Conservation (phyloP, 2,329 filamentous ascomycete genomes). For the Botrytis porri region DNA sequence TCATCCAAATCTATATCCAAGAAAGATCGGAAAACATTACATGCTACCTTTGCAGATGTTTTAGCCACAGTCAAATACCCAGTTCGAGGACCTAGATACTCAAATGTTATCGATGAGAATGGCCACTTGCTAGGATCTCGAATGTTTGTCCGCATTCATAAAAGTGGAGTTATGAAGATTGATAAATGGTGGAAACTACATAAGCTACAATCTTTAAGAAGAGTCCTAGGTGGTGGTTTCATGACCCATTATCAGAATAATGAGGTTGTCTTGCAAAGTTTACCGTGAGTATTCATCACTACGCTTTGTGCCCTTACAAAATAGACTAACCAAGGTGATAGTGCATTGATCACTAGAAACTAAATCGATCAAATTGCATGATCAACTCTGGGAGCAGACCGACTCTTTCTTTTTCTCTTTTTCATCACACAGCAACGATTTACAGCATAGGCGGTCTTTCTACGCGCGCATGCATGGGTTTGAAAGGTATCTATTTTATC, state of each 20-base stretch:
- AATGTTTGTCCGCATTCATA: slow-evolving; percentile 58
- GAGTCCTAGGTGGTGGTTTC: slow-evolving; percentile 60
- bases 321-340: neutral
- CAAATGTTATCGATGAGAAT: slow-evolving; percentile 58
- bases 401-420: neutral
- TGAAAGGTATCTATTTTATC: neutral
- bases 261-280: slow-evolving; percentile 55
- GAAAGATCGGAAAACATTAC: slow-evolving; percentile 63
- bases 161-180: slow-evolving; percentile 58
- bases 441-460: neutral
- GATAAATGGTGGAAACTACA: slow-evolving; percentile 74
- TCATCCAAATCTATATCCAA: slow-evolving; percentile 62
- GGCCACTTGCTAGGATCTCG: slow-evolving; percentile 60
- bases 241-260: slow-evolving; percentile 62
- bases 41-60: slow-evolving; percentile 64
- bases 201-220: slow-evolving; percentile 57
- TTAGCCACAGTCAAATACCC: slow-evolving; percentile 65
- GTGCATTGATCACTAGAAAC: neutral
- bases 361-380: neutral
- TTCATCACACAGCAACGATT: neutral
- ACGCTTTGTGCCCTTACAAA: neutral
- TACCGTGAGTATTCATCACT: slow-evolving; percentile 44
- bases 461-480: neutral
- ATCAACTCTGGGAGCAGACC: neutral
- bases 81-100: slow-evolving; percentile 63